phyloP scores from a whole-genome alignment of 305 asterid species.

The Fraxinus albicans region DNA sequence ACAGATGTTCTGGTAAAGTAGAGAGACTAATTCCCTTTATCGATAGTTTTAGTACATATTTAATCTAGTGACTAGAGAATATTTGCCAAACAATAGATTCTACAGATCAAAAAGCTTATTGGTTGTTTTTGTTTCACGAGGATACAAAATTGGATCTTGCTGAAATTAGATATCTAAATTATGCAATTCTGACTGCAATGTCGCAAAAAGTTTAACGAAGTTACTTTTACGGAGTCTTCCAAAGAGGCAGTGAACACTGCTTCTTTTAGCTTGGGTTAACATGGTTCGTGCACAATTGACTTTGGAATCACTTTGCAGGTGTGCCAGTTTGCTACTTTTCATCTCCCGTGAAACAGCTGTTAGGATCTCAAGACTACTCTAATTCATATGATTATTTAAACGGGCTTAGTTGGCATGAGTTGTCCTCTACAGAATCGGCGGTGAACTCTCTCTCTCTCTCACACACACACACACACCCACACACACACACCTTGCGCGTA shows the following conservation, averaged over 20 bases:
- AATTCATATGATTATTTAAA: conserved; percentile 29
- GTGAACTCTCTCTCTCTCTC: conserved; percentile 33
- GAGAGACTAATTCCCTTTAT: not conserved
- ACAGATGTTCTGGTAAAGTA: not conserved
- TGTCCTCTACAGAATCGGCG: conserved; percentile 58
- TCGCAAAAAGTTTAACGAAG: conserved; percentile 4
- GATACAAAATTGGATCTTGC: not conserved
- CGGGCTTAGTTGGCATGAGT: conserved; percentile 63
- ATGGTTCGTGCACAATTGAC: conserved; percentile 21
- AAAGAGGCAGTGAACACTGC: not conserved
- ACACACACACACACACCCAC: not conserved
- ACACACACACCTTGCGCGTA: not conserved
- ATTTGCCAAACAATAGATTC: not conserved
- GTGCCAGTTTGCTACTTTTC: conserved; percentile 63
- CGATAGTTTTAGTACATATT: not conserved
- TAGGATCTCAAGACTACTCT: conserved; percentile 38
- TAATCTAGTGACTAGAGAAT: not conserved
- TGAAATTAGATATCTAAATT: not conserved
- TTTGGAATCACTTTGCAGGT: conserved; percentile 50
- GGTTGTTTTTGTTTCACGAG: conserved; percentile 6
- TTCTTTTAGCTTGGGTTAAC: not conserved
- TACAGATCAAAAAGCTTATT: conserved; percentile 4
- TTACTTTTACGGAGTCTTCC: not conserved
- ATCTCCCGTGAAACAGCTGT: conserved; percentile 58
- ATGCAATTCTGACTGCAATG: conserved; percentile 10